Evolutionary conservation across 75 land plant species (phyloP).

Genomic region (Isoetes taiwanensis): DNA sequence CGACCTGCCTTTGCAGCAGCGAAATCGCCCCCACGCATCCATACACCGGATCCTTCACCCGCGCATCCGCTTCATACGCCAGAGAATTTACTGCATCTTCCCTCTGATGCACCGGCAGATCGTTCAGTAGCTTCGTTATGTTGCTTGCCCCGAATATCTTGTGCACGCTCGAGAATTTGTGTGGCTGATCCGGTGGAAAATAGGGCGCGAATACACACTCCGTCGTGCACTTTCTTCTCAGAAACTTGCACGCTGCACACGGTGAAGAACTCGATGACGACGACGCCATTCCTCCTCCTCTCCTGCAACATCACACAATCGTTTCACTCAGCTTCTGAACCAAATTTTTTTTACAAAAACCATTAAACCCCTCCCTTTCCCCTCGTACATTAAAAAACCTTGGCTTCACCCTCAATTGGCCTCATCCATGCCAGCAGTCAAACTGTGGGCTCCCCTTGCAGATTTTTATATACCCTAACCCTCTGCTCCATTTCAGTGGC

Average conservation of each 20-base stretch:
- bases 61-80: slow-evolving; percentile 47
- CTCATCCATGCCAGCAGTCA: too few relatives aligned
- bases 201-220: slow-evolving; percentile 54
- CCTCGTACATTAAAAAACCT: too few relatives aligned
- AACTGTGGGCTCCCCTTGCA: too few relatives aligned
- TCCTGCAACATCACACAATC: too few relatives aligned
- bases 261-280: slow-evolving; percentile 35
- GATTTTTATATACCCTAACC: too few relatives aligned
- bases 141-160: slow-evolving; percentile 72
- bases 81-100: slow-evolving; percentile 52
- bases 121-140: slow-evolving; percentile 45
- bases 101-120: slow-evolving; percentile 47
- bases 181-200: slow-evolving; percentile 50
- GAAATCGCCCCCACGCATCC: slow-evolving; percentile 54
- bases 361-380: too few relatives aligned
- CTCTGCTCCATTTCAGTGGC: too few relatives aligned
- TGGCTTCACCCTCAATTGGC: too few relatives aligned
- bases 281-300: slow-evolving; percentile 22
- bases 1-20: slow-evolving; percentile 42
- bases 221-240: slow-evolving; percentile 39
- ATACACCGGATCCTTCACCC: slow-evolving; percentile 48
- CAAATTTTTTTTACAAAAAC: too few relatives aligned
- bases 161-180: slow-evolving; percentile 47
- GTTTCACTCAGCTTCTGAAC: too few relatives aligned
- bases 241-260: slow-evolving; percentile 48